These are phyloP conservation scores for Talaromyces atroroseus DNA, from an alignment of 2,329 filamentous ascomycete species.

Conservation along the genomic window DNA sequence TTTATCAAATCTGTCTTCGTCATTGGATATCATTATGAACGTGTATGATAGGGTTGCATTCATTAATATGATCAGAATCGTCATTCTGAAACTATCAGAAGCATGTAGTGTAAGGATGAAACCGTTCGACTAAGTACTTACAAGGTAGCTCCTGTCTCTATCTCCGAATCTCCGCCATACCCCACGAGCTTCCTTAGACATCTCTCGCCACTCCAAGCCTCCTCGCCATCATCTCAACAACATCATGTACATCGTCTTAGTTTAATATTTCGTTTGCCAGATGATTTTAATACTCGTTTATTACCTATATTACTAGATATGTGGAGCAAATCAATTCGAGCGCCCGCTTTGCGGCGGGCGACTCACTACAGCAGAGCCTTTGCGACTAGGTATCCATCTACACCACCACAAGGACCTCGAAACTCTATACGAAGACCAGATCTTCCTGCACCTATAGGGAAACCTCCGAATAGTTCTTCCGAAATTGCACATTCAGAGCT, in stretches of 20 bases:
- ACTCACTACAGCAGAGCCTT: slow-evolving; percentile 12
- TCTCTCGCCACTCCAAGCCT: neutral
- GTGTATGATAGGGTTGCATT: neutral
- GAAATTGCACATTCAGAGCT: slow-evolving; percentile 4
- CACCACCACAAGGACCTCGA: slow-evolving; percentile 25
- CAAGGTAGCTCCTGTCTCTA: no score
- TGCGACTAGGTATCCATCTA: slow-evolving; percentile 20
- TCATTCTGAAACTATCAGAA: neutral
- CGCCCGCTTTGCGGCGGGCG: slow-evolving; percentile 18
- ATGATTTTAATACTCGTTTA: neutral
- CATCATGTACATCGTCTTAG: neutral
- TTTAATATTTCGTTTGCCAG: neutral
- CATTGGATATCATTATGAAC: neutral
- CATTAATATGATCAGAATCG: neutral
- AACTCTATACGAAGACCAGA: slow-evolving; percentile 24
- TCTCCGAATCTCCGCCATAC: no score
- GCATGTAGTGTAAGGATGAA: no score
- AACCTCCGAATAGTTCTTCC: neutral
- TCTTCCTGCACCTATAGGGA: slow-evolving; percentile 2
- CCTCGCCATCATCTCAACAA: neutral
- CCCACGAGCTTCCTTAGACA: no score
- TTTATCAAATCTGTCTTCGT: neutral
- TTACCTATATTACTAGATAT: slow-evolving; percentile 15
- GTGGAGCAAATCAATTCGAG: slow-evolving; percentile 26
- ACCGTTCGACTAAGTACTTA: no score